Conservation (phyloP, 495 filamentous ascomycete genomes). For the Daldinia decipiens region DNA sequence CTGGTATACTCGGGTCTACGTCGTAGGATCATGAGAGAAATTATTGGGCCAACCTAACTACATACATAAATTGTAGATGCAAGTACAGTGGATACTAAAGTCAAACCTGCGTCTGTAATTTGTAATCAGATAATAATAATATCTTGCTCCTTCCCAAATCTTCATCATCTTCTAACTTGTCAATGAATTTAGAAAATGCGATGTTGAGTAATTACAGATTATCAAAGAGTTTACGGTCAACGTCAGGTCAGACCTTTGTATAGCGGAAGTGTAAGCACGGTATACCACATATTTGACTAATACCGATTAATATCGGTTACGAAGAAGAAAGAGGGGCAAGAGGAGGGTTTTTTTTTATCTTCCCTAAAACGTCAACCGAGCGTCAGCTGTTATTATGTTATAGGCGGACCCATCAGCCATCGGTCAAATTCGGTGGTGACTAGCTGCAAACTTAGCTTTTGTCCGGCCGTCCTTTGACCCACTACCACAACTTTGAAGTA, state of each 20-base stretch:
- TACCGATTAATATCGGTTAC: constrained; percentile 26
- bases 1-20: constrained; percentile 31
- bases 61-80: too few relatives aligned
- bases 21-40: constrained; percentile 8
- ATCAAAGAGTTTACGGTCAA: neutral
- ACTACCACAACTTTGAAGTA: constrained; percentile 32
- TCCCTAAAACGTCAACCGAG: constrained; percentile 40
- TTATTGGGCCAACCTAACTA: neutral
- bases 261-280: constrained; percentile 5
- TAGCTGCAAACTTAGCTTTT: constrained; percentile 31
- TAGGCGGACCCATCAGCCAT: constrained; percentile 11
- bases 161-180: constrained; percentile 11
- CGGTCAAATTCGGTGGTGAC: constrained; percentile 40
- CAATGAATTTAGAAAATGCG: neutral
- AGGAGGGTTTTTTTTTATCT: constrained; percentile 13
- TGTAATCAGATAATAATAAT: constrained; percentile 35
- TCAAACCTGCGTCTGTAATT: constrained; percentile 11
- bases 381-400: constrained; percentile 35
- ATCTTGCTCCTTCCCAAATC: constrained; percentile 9
- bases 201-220: neutral
- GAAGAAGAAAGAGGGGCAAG: constrained; percentile 35
- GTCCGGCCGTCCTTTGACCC: constrained; percentile 37
- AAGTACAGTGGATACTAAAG: constrained; percentile 27
- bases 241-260: neutral
- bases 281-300: constrained; percentile 25